Conservation (phyloP, 352 stramenopile genomes). For the Pythium aristosporum region DNA sequence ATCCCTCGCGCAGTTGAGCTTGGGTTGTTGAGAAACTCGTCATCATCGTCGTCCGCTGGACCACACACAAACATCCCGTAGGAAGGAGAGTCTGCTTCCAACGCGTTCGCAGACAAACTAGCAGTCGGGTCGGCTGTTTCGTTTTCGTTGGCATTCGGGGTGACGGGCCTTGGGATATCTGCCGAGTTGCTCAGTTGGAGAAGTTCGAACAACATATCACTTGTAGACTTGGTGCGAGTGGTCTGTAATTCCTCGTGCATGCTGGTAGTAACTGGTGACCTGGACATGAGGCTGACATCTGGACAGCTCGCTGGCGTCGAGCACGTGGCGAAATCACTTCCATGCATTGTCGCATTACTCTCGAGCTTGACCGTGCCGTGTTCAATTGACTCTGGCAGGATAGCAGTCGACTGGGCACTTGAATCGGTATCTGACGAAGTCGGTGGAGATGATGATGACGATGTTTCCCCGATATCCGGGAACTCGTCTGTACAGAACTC, state of each 20-base stretch:
- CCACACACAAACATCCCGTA: neutral
- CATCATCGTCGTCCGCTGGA: neutral
- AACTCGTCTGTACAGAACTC: neutral
- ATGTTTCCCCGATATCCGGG: neutral
- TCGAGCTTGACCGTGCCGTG: neutral
- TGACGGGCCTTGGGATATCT: constrained; percentile 2
- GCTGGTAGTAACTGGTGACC: neutral
- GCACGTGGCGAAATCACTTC: neutral
- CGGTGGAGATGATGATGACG: neutral
- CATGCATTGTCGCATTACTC: neutral
- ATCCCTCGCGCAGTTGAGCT: neutral
- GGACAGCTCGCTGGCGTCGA: neutral
- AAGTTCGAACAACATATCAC: neutral
- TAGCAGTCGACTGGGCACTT: neutral
- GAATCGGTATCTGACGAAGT: neutral
- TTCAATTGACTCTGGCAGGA: neutral
- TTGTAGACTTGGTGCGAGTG: neutral
- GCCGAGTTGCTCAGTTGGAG: neutral
- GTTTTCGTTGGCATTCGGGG: constrained; percentile 1
- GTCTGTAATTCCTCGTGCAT: neutral
- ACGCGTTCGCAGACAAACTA: neutral
- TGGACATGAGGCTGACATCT: neutral
- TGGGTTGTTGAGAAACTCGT: neutral
- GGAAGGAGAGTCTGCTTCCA: neutral
- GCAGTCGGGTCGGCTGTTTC: neutral